Conservation (phyloP, 345 rosid species). For the Arabidopsis thaliana region TAIR10.1 NC_003074.8:21280001-21280500, state of each 20-base stretch:
- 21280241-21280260: conserved; percentile 74
- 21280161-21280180: neutral
- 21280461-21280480: conserved; percentile 65
- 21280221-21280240: conserved; percentile 76
- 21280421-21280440: conserved; percentile 88
- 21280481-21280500: conserved; percentile 80
- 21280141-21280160: neutral
- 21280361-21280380: conserved; percentile 79
- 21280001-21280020: neutral
- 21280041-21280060: too few relatives aligned
- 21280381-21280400: conserved; percentile 75
- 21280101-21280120: neutral
- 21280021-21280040: neutral
- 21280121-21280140: neutral
- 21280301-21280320: conserved; percentile 82
- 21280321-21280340: conserved; percentile 78
- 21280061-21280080: too few relatives aligned
- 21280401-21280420: conserved; percentile 76
- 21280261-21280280: conserved; percentile 75
- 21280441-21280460: conserved; percentile 69
- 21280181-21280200: neutral
- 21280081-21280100: neutral
- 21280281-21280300: conserved; percentile 78
- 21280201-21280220: conserved; percentile 46
- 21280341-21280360: conserved; percentile 79